phyloP scores from a whole-genome alignment of 345 rosid species.

The Eucalyptus guilfoylei region DNA sequence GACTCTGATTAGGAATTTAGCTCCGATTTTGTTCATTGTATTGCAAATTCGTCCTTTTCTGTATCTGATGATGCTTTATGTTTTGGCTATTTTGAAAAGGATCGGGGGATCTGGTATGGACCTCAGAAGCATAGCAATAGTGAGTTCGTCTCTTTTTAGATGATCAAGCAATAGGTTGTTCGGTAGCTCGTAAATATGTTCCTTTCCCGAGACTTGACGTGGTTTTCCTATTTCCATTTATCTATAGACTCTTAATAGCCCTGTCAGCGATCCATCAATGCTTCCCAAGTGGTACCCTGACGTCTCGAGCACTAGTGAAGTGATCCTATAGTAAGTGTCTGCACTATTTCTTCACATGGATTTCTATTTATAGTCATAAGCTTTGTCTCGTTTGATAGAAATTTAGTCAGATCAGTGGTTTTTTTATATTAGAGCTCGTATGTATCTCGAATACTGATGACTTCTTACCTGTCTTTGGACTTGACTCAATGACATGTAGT shows the following conservation, averaged over 20 bases:
- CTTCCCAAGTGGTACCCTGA: conserved; percentile 73
- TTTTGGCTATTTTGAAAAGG: conserved; percentile 19
- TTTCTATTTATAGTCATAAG: neutral
- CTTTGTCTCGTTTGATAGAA: neutral
- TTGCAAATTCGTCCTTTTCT: neutral
- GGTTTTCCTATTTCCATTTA: neutral
- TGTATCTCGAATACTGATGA: neutral
- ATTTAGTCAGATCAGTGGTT: neutral
- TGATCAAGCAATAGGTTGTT: neutral
- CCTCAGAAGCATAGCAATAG: conserved; percentile 84
- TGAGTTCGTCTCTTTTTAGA: neutral
- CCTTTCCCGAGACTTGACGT: neutral
- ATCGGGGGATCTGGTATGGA: conserved; percentile 84
- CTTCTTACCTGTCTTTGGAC: neutral
- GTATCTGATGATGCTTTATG: neutral
- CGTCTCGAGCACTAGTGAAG: conserved; percentile 61
- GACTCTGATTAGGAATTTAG: neutral
- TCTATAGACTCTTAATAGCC: conserved; percentile 40
- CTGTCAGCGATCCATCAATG: conserved; percentile 34
- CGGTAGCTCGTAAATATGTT: neutral
- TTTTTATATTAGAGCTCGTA: no score
- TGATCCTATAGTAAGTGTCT: conserved; percentile 52
- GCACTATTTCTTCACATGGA: fast-evolving
- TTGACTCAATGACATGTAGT: conserved; percentile 1
- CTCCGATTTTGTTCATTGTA: neutral